Evolutionary conservation across 352 stramenopile species (phyloP), one percentile per base, ranked within the genome.

Genomic region (Phytophthora syringae): DNA sequence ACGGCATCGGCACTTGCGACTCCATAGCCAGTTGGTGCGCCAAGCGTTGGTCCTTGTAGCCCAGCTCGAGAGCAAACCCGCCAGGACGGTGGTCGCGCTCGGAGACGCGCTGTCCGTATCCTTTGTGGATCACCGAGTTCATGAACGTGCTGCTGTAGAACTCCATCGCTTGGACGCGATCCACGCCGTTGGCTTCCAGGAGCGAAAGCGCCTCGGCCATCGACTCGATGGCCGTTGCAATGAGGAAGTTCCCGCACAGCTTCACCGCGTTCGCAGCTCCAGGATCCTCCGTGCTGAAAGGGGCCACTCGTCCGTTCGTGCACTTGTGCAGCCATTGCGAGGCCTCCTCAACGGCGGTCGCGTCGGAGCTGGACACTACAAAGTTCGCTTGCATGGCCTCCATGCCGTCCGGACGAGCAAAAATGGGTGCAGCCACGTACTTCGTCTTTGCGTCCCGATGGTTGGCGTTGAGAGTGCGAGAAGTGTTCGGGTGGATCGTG

Each of bases 141-240:
- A 95, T 84, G 66, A 95, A 92, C 37, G 86, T 93, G 64, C 44
- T 74, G 58, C 76, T 90, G 47, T 94, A 86, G 75, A 95, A 88
- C 51, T 88, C 47, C 77, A 90, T 92, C 21, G 88, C 82, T 47
- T 84, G 57, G 27, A 80, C 78, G n/a, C 86, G 80, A 47, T 95
- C 82, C 30, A 95, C 77, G 44, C 86, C 82, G 36, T 92, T 77
- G 27, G 72, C 72, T 66, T 95, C 86, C 20, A 86, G 69, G 20
- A 95, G 72, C 16, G 79, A 73, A 24, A 94, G 69, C 18, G 80
- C 74, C 45, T 95, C 86, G 4, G 76, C 82, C 73, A 95, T 88
- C 0, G 79, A 79, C 65, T 95, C 86, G 43, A 95, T 95, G n/a
- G 84, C 76, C 2, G 76, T 69, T 4, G 84, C 86, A 13, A 95